Conservation (phyloP, 768 basidiomycete genomes). For the Leccinum ochraceum region DNA sequence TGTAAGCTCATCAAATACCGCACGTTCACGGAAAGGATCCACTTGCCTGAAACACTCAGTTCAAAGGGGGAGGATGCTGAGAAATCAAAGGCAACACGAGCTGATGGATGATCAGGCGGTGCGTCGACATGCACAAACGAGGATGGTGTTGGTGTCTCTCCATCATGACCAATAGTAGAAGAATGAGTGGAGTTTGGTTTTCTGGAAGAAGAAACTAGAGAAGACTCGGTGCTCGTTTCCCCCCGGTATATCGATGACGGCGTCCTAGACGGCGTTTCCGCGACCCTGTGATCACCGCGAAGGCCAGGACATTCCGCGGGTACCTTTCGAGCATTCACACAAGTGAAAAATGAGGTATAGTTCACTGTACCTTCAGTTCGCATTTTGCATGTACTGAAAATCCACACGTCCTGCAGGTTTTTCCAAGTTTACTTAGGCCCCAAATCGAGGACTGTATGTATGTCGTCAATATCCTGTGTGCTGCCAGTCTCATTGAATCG, state of each 20-base stretch:
- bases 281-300: slow-evolving; percentile 28
- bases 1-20: slow-evolving; percentile 5
- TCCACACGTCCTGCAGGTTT: slow-evolving; percentile 77
- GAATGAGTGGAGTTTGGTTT: slow-evolving; percentile 8
- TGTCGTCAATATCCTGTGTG: slow-evolving; percentile 7
- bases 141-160: slow-evolving; percentile 49
- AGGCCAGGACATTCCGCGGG: slow-evolving; percentile 63
- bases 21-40: slow-evolving; percentile 11
- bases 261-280: slow-evolving; percentile 31
- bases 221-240: slow-evolving; percentile 26
- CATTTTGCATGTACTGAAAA: slow-evolving; percentile 83
- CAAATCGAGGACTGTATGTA: slow-evolving; percentile 70
- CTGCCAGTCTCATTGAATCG: background rate
- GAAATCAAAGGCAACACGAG: slow-evolving; percentile 75
- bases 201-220: slow-evolving; percentile 7
- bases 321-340: slow-evolving; percentile 44
- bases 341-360: slow-evolving; percentile 3
- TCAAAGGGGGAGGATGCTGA: slow-evolving; percentile 76
- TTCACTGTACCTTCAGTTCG: slow-evolving; percentile 68
- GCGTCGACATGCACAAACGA: slow-evolving; percentile 51
- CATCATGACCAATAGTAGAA: slow-evolving; percentile 8
- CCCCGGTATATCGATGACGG: slow-evolving; percentile 37
- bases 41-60: slow-evolving; percentile 61
- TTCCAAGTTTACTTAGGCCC: slow-evolving; percentile 86
- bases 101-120: slow-evolving; percentile 45